phyloP scores from a whole-genome alignment of 2,329 filamentous ascomycete genomes.

The Talaromyces pinophilus region DNA sequence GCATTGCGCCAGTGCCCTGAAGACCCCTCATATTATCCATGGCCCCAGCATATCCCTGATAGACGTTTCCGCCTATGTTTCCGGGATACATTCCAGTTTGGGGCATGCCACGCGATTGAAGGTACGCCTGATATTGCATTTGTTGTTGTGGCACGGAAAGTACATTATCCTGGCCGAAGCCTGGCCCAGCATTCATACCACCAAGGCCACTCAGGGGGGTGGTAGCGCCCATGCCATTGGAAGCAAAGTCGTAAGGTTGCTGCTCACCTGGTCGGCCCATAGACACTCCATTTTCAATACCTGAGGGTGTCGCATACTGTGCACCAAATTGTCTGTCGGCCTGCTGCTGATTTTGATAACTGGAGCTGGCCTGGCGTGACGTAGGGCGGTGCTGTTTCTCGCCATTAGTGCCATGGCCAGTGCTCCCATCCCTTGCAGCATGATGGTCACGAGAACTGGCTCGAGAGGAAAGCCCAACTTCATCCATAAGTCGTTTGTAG shows the following conservation, averaged over 20 bases:
- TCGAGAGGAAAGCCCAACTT: constrained; percentile 77
- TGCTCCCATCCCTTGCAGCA: constrained; percentile 40
- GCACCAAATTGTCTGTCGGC: constrained; percentile 47
- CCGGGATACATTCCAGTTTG: constrained; percentile 48
- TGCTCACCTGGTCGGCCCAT: constrained; percentile 39
- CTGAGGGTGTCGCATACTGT: constrained; percentile 37
- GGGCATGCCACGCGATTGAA: constrained; percentile 48
- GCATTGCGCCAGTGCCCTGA: constrained; percentile 39
- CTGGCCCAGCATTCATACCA: constrained; percentile 34
- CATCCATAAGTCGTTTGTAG: constrained; percentile 98
- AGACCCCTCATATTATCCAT: constrained; percentile 46
- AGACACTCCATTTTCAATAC: constrained; percentile 34
- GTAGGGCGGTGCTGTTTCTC: constrained; percentile 48
- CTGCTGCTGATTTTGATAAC: constrained; percentile 39
- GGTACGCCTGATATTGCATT: constrained; percentile 60
- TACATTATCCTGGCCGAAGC: constrained; percentile 43
- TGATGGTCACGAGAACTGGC: constrained; percentile 43
- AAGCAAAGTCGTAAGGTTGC: constrained; percentile 41
- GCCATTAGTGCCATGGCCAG: constrained; percentile 35
- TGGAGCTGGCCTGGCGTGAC: constrained; percentile 42
- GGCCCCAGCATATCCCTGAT: constrained; percentile 44
- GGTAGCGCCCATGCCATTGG: constrained; percentile 23
- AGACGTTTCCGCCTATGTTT: constrained; percentile 46
- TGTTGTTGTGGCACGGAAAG: constrained; percentile 52
- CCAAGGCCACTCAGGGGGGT: constrained; percentile 34